Evolutionary conservation across 148 eudicot species (phyloP).

Genomic region (Rhododendron williamsianum): DNA sequence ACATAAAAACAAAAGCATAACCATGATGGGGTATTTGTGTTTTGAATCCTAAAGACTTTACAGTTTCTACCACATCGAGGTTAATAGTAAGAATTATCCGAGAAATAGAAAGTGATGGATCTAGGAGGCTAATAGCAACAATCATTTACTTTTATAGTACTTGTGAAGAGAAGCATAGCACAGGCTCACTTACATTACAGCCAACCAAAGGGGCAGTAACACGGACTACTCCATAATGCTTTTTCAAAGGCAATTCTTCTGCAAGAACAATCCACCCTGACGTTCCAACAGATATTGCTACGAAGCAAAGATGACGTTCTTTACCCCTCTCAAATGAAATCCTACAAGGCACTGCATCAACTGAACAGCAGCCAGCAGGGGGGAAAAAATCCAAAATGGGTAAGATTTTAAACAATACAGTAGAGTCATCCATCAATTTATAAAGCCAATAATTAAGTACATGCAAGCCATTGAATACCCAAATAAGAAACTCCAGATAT

Average conservation of each 20-base stretch:
- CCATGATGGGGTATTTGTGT: neutral
- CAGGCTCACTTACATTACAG: conserved; percentile 57
- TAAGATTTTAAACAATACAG: neutral
- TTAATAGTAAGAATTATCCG: neutral
- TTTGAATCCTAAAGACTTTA: neutral
- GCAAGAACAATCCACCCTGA: conserved; percentile 90
- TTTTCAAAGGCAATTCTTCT: conserved; percentile 66
- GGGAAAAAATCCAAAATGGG: neutral
- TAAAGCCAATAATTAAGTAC: neutral
- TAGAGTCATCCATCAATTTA: neutral
- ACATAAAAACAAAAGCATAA: neutral
- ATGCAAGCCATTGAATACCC: neutral
- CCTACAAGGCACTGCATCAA: conserved; percentile 91
- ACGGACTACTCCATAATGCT: conserved; percentile 62
- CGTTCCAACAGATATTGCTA: conserved; percentile 62
- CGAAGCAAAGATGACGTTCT: conserved; percentile 79
- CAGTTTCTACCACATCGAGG: neutral
- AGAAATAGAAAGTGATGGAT: neutral
- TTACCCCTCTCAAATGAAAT: conserved; percentile 97
- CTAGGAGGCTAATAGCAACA: neutral
- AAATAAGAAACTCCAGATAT: neutral
- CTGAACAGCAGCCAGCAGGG: conserved; percentile 35
- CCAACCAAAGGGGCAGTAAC: conserved; percentile 92
- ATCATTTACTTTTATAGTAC: neutral
- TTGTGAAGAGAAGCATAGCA: neutral